Percentiles rank a stretch among this genome's conserved stretches.
Evolutionary conservation across 331 rosid genomes (phyloP).

Genomic region (Malus hybrid): DNA sequence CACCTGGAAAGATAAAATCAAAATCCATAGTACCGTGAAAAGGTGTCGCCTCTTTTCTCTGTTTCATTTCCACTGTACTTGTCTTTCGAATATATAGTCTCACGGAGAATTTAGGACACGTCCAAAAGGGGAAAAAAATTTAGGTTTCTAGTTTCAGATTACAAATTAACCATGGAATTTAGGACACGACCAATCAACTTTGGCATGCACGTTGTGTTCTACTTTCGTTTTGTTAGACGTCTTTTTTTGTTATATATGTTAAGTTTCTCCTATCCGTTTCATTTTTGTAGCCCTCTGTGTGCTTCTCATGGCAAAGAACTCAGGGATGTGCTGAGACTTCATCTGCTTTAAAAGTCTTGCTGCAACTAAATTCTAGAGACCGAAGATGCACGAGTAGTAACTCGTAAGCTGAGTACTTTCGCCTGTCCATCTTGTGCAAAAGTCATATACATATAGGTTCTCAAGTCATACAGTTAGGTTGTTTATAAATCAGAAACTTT

Average conservation of each 20-base stretch:
- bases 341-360: background rate
- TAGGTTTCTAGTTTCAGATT: background rate
- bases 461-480: background rate
- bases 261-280: background rate
- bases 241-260: background rate
- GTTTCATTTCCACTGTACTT: background rate
- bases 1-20: background rate
- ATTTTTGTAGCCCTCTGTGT: background rate
- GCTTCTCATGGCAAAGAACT: background rate
- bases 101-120: too few relatives aligned
- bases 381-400: background rate
- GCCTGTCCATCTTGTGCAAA: constrained; percentile 4
- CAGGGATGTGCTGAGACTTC: background rate
- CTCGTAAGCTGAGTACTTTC: background rate
- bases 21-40: background rate
- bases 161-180: background rate
- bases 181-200: background rate
- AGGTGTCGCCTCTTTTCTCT: background rate
- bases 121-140: background rate
- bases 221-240: background rate
- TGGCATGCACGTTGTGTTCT: background rate
- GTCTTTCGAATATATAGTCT: background rate
- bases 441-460: background rate
- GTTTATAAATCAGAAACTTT: background rate
- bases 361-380: background rate